Conservation (phyloP, 2,329 filamentous ascomycete genomes). For the Aureobasidium uvarum region DNA sequence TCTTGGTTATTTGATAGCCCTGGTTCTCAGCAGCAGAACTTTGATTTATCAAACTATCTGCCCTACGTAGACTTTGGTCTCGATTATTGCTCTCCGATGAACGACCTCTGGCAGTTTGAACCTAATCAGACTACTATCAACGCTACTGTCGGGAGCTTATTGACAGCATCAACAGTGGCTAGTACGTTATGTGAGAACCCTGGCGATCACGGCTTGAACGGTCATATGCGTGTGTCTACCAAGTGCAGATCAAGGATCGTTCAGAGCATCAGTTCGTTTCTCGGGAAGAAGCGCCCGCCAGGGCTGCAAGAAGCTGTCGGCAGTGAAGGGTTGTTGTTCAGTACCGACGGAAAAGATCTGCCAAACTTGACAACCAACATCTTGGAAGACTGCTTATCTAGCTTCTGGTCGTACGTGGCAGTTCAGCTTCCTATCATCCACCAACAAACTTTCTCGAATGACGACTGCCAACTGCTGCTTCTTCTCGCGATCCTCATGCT, state of each 20-base stretch:
- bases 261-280: not conserved
- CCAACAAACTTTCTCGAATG: slow-evolving; percentile 83
- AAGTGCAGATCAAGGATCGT: not conserved
- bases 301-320: not conserved
- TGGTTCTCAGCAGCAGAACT: slow-evolving; percentile 31
- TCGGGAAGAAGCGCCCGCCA: not conserved
- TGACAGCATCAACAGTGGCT: too few relatives aligned
- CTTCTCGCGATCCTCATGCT: slow-evolving; percentile 86
- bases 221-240: not conserved
- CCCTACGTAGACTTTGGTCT: slow-evolving; percentile 34
- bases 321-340: slow-evolving; percentile 8
- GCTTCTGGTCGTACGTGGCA: slow-evolving; percentile 91
- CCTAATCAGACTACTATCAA: not conserved
- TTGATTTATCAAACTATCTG: slow-evolving; percentile 32
- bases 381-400: slow-evolving; percentile 89
- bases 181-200: not conserved
- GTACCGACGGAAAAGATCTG: slow-evolving; percentile 27
- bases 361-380: slow-evolving; percentile 72
- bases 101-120: slow-evolving; percentile 6
- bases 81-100: slow-evolving; percentile 26
- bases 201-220: not conserved
- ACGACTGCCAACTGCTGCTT: slow-evolving; percentile 75
- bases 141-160: not conserved
- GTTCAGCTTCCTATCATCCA: slow-evolving; percentile 89
- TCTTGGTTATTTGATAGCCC: slow-evolving; percentile 35